A percentile compares a stretch with the other conserved stretches of the same genome.
Conservation (phyloP, 495 filamentous ascomycete species). For the Echria macrotheca region DNA sequence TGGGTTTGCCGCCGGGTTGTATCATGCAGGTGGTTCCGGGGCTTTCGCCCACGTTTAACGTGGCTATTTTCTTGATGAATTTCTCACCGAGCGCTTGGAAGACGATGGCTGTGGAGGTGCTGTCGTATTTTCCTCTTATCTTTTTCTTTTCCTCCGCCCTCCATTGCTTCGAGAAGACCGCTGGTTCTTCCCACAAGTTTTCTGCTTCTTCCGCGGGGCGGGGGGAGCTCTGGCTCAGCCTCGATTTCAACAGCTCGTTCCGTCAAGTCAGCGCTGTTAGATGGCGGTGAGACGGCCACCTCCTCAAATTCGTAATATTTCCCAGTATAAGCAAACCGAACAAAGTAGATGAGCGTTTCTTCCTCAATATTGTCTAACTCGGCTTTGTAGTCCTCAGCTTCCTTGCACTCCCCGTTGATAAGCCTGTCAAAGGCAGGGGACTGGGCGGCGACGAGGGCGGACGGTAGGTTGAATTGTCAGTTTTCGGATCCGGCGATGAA, state of each 20-base stretch:
- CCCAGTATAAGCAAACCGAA: conserved; percentile 11
- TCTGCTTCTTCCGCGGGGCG: too few relatives aligned
- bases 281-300: too few relatives aligned
- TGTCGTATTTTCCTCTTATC: too few relatives aligned
- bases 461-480: conserved; percentile 6
- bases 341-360: conserved; percentile 6
- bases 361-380: conserved; percentile 7
- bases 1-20: too few relatives aligned
- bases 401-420: conserved; percentile 11
- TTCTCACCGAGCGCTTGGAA: neutral
- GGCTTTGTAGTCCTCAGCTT: conserved; percentile 5
- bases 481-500: conserved; percentile 3
- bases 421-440: neutral
- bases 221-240: too few relatives aligned
- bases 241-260: too few relatives aligned
- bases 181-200: neutral
- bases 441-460: neutral
- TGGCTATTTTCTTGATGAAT: neutral
- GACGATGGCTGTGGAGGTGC: neutral
- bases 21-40: neutral
- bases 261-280: too few relatives aligned
- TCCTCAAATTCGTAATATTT: conserved; percentile 4
- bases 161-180: neutral
- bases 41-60: neutral
- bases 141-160: neutral